phyloP scores from a whole-genome alignment of 257 asterid genomes.

The Agastache rugosa region DNA sequence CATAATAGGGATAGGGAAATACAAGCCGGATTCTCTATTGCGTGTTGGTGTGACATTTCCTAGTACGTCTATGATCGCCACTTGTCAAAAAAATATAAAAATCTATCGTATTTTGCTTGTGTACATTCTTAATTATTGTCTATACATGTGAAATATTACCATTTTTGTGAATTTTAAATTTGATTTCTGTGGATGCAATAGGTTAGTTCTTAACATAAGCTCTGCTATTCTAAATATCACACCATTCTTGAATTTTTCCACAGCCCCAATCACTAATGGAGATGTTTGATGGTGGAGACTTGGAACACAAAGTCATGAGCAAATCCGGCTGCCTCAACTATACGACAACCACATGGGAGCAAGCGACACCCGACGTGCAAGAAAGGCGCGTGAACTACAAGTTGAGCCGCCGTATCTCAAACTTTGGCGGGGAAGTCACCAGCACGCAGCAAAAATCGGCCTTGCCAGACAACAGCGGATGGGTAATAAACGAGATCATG shows the following conservation, averaged over 20 bases:
- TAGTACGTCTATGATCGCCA: too few species aligned
- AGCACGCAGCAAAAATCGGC: conserved; percentile 69
- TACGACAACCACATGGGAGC: conserved; percentile 66
- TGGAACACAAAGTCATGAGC: conserved; percentile 79
- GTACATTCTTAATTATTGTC: too few species aligned
- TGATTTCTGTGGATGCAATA: too few species aligned
- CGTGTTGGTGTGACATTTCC: too few species aligned
- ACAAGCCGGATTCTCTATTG: too few species aligned
- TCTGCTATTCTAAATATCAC: not conserved
- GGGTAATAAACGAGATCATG: conserved; percentile 72
- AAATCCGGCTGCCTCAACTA: conserved; percentile 82
- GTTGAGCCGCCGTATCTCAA: conserved; percentile 67
- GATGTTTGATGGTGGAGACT: conserved; percentile 81
- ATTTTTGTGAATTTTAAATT: too few species aligned
- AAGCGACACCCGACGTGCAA: conserved; percentile 39
- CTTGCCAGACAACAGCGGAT: conserved; percentile 53
- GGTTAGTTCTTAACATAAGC: not conserved
- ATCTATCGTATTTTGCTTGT: too few species aligned
- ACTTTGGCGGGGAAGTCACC: conserved; percentile 83
- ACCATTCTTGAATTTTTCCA: conserved; percentile 10
- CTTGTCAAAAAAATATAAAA: too few species aligned
- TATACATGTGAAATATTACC: too few species aligned
- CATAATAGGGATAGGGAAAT: not conserved
- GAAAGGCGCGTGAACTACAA: conserved; percentile 73
- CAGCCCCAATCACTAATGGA: conserved; percentile 69